Evolutionary conservation across 1,139 yeast genomes (phyloP).

Genomic region (Kodamaea anthophila): DNA sequence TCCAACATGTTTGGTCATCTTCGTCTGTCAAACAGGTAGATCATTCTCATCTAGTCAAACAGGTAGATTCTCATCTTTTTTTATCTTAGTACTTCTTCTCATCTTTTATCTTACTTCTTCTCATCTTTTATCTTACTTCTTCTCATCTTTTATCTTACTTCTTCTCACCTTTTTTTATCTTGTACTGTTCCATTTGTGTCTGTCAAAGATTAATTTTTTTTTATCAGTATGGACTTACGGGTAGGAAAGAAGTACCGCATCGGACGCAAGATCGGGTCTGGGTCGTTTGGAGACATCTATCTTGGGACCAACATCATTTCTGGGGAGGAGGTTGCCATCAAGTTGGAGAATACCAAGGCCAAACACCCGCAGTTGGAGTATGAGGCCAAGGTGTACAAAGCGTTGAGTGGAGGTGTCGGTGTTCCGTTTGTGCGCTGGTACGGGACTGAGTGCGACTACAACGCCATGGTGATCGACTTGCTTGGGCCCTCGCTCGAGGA

Average conservation of each 20-base stretch:
- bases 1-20: no score
- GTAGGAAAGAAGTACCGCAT: constrained; percentile 94
- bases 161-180: neutral
- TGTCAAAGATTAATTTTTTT: neutral
- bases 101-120: neutral
- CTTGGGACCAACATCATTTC: constrained; percentile 88
- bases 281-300: constrained; percentile 96
- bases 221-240: constrained; percentile 58
- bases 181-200: no score
- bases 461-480: constrained; percentile 94
- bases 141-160: neutral
- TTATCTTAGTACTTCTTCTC: neutral
- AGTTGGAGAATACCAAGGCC: constrained; percentile 82
- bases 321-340: constrained; percentile 97
- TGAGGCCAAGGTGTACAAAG: constrained; percentile 92
- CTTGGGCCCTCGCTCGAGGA: constrained; percentile 95
- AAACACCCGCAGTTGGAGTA: constrained; percentile 96
- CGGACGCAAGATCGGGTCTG: constrained; percentile 95
- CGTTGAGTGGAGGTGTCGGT: constrained; percentile 94
- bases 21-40: no score
- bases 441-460: constrained; percentile 94
- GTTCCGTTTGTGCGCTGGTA: constrained; percentile 97
- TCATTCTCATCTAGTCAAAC: no score
- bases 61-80: neutral
- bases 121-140: neutral